Evolutionary conservation across 805 yeast species (phyloP).

Genomic region (Candida argentea): DNA sequence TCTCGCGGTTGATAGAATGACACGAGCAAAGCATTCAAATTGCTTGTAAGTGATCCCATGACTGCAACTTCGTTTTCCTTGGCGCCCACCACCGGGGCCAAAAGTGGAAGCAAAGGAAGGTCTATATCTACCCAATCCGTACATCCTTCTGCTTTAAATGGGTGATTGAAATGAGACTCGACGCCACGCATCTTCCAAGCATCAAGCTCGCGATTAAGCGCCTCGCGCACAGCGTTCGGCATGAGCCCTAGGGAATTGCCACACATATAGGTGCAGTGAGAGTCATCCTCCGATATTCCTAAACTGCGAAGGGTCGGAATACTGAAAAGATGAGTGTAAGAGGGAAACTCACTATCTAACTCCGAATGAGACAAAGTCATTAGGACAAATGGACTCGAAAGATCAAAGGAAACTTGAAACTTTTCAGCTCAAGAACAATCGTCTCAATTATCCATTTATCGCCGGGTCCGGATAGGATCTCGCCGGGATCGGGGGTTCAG

Average conservation of each 20-base stretch:
- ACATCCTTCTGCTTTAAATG: conserved; percentile 29
- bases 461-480: too few species aligned
- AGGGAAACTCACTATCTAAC: conserved; percentile 16
- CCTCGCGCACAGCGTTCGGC: conserved; percentile 55
- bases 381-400: too few species aligned
- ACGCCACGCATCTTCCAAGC: conserved; percentile 83
- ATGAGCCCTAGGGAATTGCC: conserved; percentile 92
- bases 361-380: too few species aligned
- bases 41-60: conserved; percentile 79
- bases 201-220: conserved; percentile 55
- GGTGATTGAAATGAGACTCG: conserved; percentile 74
- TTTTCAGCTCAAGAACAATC: too few species aligned
- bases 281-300: conserved; percentile 28
- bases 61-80: conserved; percentile 67
- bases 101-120: conserved; percentile 55
- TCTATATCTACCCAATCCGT: conserved; percentile 84
- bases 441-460: too few species aligned
- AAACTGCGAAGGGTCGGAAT: conserved; percentile 63
- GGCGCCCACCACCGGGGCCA: conserved; percentile 76
- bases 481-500: neutral
- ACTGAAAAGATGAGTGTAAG: too few species aligned
- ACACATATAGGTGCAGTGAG: conserved; percentile 53
- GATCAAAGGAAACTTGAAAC: too few species aligned
- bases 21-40: conserved; percentile 63
- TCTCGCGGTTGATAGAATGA: conserved; percentile 66